phyloP scores from a whole-genome alignment of 2,329 filamentous ascomycete species.

The Ophiocordyceps camponoti-leonardi region DNA sequence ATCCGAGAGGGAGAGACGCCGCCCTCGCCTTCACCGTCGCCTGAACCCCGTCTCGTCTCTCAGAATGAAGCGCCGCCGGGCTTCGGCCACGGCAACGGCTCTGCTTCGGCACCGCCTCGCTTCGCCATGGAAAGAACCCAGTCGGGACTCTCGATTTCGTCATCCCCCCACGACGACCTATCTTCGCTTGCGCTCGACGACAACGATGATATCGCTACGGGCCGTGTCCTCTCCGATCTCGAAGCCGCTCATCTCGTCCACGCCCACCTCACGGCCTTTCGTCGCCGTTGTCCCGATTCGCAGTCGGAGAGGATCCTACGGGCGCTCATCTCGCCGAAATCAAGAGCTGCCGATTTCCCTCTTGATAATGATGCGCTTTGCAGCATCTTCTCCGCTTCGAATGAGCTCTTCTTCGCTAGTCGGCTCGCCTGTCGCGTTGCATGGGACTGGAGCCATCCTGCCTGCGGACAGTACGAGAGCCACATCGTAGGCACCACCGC shows the following conservation, averaged over 20 bases:
- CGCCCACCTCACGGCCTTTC: constrained; percentile 25
- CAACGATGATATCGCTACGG: constrained; percentile 9
- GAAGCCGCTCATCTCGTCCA: constrained; percentile 31
- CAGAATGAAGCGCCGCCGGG: background rate
- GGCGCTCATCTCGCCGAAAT: constrained; percentile 35
- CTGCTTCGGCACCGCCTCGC: background rate
- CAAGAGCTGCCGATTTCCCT: constrained; percentile 26
- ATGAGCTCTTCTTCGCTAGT: constrained; percentile 45
- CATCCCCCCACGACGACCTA: constrained; percentile 12
- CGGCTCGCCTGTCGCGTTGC: constrained; percentile 37
- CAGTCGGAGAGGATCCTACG: constrained; percentile 40
- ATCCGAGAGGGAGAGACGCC: constrained; percentile 17
- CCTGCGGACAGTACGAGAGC: constrained; percentile 29
- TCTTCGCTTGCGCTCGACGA: constrained; percentile 9
- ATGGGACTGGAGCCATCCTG: constrained; percentile 43
- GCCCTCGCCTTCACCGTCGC: constrained; percentile 4
- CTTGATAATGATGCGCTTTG: constrained; percentile 40
- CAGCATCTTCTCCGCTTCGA: constrained; percentile 41
- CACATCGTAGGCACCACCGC: constrained; percentile 47
- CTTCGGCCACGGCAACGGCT: background rate
- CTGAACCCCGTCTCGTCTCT: constrained; percentile 3
- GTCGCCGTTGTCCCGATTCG: constrained; percentile 28
- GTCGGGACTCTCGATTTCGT: constrained; percentile 31
- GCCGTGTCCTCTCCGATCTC: constrained; percentile 21
- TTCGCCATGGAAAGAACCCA: constrained; percentile 27